phyloP scores from a whole-genome alignment of 371 early-diverging fungal genomes.

The Rozella allomycis region DNA sequence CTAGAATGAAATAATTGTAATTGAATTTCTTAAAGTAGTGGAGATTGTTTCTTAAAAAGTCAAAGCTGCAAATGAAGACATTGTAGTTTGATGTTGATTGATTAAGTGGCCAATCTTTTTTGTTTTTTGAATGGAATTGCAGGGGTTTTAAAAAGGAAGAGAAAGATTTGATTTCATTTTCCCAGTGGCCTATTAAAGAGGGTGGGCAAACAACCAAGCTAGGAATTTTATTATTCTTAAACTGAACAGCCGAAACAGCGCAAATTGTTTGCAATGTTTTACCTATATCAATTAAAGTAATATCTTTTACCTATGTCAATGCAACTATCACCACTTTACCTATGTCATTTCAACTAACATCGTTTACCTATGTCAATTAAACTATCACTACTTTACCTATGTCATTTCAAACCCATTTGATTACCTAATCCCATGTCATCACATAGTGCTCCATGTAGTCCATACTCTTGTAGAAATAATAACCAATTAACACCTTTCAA shows the following conservation, averaged over 20 bases:
- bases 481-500: conserved; percentile 97
- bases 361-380: too few species aligned
- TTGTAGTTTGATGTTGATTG: conserved; percentile 30
- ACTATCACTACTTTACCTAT: too few species aligned
- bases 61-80: conserved; percentile 84
- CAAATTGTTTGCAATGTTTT: conserved; percentile 96
- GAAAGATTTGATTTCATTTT: conserved; percentile 54
- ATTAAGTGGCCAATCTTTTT: too few species aligned
- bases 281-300: conserved; percentile 97
- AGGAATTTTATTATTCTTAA: conserved; percentile 23
- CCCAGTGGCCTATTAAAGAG: conserved; percentile 94
- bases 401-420: too few species aligned
- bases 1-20: conserved; percentile 93
- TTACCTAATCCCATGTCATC: conserved; percentile 58
- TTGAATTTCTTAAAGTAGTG: conserved; percentile 42
- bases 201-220: conserved; percentile 94
- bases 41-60: conserved; percentile 86
- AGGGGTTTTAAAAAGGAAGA: too few species aligned
- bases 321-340: too few species aligned
- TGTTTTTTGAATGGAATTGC: too few species aligned
- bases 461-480: conserved; percentile 84
- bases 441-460: conserved; percentile 90
- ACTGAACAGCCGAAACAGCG: conserved; percentile 74
- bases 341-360: too few species aligned
- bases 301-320: too few species aligned